Percentiles rank a stretch among this genome's conserved stretches.
Evolutionary conservation across 495 filamentous ascomycete genomes (phyloP).

Genomic region (Penicillium coffeae): DNA sequence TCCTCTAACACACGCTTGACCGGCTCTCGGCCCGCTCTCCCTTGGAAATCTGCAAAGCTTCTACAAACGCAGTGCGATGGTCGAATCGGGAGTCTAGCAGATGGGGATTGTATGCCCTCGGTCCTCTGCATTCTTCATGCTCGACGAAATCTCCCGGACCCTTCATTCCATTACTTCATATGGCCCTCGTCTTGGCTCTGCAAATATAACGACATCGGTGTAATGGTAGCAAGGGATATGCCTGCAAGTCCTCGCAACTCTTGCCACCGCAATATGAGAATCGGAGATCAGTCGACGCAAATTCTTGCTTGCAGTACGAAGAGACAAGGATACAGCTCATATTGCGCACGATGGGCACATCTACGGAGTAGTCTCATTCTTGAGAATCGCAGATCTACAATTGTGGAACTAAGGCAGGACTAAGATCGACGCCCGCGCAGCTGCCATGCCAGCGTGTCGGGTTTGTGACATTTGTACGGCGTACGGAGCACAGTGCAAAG

Average conservation of each 20-base stretch:
- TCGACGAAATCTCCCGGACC: neutral
- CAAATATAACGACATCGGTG: neutral
- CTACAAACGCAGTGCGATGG: neutral
- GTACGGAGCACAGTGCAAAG: slow-evolving; percentile 2
- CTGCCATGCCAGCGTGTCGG: slow-evolving; percentile 34
- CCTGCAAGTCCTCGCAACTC: neutral
- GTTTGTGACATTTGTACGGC: slow-evolving; percentile 25
- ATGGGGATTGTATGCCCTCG: neutral
- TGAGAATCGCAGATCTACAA: too few relatives aligned
- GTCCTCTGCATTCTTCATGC: slow-evolving; percentile 8
- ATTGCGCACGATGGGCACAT: too few relatives aligned
- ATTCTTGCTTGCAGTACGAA: neutral
- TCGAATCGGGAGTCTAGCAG: slow-evolving; percentile 5
- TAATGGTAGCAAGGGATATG: neutral
- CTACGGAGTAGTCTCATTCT: too few relatives aligned
- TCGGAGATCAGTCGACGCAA: neutral
- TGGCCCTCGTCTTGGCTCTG: slow-evolving; percentile 1
- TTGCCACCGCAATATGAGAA: neutral
- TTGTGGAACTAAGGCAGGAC: too few relatives aligned
- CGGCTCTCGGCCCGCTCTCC: neutral
- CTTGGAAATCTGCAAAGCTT: neutral
- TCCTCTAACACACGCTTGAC: too few relatives aligned
- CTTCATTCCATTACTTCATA: slow-evolving; percentile 15
- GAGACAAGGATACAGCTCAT: too few relatives aligned
- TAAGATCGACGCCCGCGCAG: slow-evolving; percentile 30